Conservation (phyloP, 2,329 filamentous ascomycete species). For the Trichoderma oligosporum region DNA sequence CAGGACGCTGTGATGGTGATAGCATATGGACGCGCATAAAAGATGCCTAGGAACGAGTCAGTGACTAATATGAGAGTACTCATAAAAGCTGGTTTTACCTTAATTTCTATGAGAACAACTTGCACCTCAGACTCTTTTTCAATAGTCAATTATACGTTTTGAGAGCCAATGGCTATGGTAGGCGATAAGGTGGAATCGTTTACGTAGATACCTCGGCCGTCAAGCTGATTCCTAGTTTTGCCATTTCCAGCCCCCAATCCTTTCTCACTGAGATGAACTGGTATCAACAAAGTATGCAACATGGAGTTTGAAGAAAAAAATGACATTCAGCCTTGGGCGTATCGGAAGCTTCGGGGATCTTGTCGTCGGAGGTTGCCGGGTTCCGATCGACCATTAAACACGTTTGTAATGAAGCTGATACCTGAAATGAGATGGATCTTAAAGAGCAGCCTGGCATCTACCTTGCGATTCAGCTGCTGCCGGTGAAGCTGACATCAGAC, state of each 20-base stretch:
- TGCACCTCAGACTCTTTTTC: not conserved
- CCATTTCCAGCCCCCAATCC: not conserved
- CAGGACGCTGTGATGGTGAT: too few species aligned
- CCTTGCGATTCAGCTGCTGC: not conserved
- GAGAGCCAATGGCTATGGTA: not conserved
- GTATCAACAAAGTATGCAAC: slow-evolving; percentile 3
- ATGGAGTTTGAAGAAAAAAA: not conserved
- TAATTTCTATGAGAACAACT: not conserved
- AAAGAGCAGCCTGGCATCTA: too few species aligned
- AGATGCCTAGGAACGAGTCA: not conserved
- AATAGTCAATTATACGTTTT: not conserved
- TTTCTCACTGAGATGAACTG: not conserved
- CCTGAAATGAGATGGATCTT: too few species aligned
- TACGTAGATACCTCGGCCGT: not conserved
- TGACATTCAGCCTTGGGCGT: not conserved
- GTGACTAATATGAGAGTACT: not conserved
- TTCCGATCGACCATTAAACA: too few species aligned
- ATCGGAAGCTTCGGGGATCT: too few species aligned
- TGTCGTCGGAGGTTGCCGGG: too few species aligned
- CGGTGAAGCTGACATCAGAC: not conserved
- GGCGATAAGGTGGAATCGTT: not conserved
- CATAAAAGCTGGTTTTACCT: not conserved
- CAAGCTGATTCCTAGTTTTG: not conserved
- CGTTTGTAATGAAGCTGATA: too few species aligned
- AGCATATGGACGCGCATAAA: not conserved